A percentile compares a stretch with the other conserved stretches of the same genome.
Evolutionary conservation across 495 filamentous ascomycete genomes (phyloP).

Genomic region (Pseudevernia furfuracea): DNA sequence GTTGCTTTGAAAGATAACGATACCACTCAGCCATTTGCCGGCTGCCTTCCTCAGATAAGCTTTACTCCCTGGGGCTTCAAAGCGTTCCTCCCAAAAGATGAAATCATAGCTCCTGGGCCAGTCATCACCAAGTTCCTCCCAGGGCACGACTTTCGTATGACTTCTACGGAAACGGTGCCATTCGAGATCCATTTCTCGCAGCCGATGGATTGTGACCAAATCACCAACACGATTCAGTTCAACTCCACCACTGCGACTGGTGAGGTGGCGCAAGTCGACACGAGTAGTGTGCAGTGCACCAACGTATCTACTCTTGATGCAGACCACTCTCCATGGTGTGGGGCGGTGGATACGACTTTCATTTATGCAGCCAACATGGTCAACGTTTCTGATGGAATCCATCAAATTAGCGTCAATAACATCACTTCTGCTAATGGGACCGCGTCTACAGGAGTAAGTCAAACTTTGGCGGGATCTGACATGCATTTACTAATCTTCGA

Average conservation of each 20-base stretch:
- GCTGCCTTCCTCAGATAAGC: conserved; percentile 19
- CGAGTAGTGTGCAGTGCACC: conserved; percentile 19
- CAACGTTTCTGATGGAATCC: conserved; percentile 46
- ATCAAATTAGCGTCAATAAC: conserved; percentile 40
- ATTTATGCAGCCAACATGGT: conserved; percentile 32
- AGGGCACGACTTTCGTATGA: conserved; percentile 26
- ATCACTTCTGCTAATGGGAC: conserved; percentile 32
- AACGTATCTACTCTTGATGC: conserved; percentile 31
- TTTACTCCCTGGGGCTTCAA: conserved; percentile 23
- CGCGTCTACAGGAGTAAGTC: conserved; percentile 34
- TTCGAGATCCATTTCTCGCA: conserved; percentile 47
- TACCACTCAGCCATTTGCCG: conserved; percentile 19
- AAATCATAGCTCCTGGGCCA: conserved; percentile 22
- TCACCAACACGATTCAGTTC: conserved; percentile 38
- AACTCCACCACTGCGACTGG: conserved; percentile 37
- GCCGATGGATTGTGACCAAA: conserved; percentile 48
- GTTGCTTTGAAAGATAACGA: conserved; percentile 28
- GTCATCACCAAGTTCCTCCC: conserved; percentile 27
- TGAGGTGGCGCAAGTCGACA: conserved; percentile 26
- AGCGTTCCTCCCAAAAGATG: conserved; percentile 21
- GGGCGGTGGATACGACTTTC: conserved; percentile 37
- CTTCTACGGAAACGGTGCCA: conserved; percentile 32
- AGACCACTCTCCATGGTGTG: conserved; percentile 28
- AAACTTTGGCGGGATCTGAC: conserved; percentile 41
- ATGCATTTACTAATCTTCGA: conserved; percentile 36